Evolutionary conservation across 495 filamentous ascomycete genomes (phyloP).

Genomic region (Penicillium bialowiezense): DNA sequence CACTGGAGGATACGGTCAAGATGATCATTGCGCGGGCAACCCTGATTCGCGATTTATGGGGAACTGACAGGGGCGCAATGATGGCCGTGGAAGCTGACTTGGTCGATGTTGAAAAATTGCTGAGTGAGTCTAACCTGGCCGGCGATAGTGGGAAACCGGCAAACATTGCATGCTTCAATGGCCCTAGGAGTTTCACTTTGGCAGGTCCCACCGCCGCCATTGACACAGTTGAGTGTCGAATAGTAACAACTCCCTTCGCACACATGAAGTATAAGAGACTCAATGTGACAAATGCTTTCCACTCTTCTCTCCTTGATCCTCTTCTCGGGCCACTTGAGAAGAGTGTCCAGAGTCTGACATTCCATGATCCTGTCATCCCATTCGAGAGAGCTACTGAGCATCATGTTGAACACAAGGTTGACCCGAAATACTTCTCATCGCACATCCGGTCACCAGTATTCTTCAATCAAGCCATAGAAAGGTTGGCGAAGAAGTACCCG

Average conservation of each 20-base stretch:
- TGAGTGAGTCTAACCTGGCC: not conserved
- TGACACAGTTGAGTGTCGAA: constrained; percentile 7
- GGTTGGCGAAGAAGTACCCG: not conserved
- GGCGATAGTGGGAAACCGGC: not conserved
- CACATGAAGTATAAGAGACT: constrained; percentile 33
- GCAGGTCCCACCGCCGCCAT: constrained; percentile 38
- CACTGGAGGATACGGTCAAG: constrained; percentile 32
- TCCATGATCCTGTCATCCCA: constrained; percentile 27
- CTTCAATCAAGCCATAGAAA: not conserved
- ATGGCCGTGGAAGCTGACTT: not conserved
- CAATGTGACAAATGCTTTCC: constrained; percentile 52
- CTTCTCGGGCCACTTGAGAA: constrained; percentile 22
- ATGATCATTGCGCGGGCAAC: constrained; percentile 42
- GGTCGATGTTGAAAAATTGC: not conserved
- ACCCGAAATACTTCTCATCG: not conserved
- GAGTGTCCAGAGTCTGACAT: constrained; percentile 18
- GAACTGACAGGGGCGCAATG: not conserved
- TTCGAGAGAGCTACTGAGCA: constrained; percentile 30
- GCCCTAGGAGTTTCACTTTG: constrained; percentile 41
- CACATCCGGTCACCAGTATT: not conserved
- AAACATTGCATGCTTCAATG: constrained; percentile 49
- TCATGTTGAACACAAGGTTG: not conserved
- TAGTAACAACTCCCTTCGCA: not conserved
- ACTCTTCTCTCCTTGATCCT: constrained; percentile 44
- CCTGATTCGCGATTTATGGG: not conserved